Evolutionary conservation across 2,329 filamentous ascomycete species (phyloP).

Genomic region (Neofusicoccum sp.): DNA sequence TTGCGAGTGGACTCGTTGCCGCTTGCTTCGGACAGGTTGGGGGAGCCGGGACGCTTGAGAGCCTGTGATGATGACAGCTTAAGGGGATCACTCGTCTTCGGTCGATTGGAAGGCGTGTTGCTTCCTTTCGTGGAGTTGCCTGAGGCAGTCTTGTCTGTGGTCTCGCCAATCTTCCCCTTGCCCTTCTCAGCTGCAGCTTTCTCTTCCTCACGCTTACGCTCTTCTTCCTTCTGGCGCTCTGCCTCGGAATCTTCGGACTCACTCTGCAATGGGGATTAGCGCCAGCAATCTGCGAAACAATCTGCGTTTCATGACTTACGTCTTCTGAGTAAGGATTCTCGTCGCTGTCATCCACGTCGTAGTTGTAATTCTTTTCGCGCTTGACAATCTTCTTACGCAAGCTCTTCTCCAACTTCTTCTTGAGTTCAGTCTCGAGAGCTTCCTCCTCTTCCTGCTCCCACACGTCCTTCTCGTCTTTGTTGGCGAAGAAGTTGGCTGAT

Average conservation of each 20-base stretch:
- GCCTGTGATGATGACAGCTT: conserved; percentile 41
- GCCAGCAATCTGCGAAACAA: conserved; percentile 18
- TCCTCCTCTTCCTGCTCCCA: conserved; percentile 68
- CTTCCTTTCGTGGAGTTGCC: conserved; percentile 68
- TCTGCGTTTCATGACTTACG: conserved; percentile 14
- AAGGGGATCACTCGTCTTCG: conserved; percentile 49
- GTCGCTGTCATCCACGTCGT: conserved; percentile 65
- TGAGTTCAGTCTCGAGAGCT: conserved; percentile 65
- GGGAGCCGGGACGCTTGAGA: conserved; percentile 82
- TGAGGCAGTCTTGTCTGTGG: conserved; percentile 40
- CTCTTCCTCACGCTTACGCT: conserved; percentile 55
- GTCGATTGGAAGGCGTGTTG: conserved; percentile 62
- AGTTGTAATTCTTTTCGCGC: conserved; percentile 82
- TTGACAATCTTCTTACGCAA: conserved; percentile 79
- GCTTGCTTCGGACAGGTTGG: conserved; percentile 84
- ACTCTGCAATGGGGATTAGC: conserved; percentile 36
- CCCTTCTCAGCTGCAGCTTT: conserved; percentile 47
- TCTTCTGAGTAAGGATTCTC: conserved; percentile 46
- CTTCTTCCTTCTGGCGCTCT: conserved; percentile 59
- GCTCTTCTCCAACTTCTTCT: conserved; percentile 70
- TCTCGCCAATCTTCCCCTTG: conserved; percentile 42
- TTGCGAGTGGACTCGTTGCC: conserved; percentile 86
- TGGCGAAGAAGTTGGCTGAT: conserved; percentile 82
- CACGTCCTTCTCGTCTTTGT: conserved; percentile 46
- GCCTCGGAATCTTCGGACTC: conserved; percentile 64